Percentiles rank a stretch among this genome's conserved stretches.
Conservation (phyloP, 140 eudicot species). For the Stevia rebaudiana region DNA sequence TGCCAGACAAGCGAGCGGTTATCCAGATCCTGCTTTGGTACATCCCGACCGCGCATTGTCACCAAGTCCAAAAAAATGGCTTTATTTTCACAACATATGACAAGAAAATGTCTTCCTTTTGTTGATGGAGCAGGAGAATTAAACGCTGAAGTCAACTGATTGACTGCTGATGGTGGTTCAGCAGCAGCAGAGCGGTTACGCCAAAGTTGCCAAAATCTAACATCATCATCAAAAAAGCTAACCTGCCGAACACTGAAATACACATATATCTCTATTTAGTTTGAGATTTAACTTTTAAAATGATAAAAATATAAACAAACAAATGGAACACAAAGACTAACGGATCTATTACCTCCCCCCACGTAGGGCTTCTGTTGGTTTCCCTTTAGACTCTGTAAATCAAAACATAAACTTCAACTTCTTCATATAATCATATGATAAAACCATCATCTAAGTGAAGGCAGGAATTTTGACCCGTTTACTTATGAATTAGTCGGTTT, state of each 20-base stretch:
- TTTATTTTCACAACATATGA: slow-evolving; percentile 93
- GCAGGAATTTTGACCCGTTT: background rate
- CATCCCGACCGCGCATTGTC: slow-evolving; percentile 98
- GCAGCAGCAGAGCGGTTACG: slow-evolving; percentile 96
- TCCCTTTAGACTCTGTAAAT: slow-evolving; percentile 70
- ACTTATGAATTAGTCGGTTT: background rate
- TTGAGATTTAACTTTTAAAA: slow-evolving; percentile 30
- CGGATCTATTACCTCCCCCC: slow-evolving; percentile 79
- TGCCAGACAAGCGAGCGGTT: slow-evolving; percentile 88
- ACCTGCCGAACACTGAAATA: slow-evolving; percentile 90
- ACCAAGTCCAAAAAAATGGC: slow-evolving; percentile 92
- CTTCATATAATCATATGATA: slow-evolving; percentile 8
- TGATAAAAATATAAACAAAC: background rate
- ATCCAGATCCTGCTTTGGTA: slow-evolving; percentile 91
- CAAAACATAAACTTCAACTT: slow-evolving; percentile 4
- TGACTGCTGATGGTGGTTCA: slow-evolving; percentile 90
- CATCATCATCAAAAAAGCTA: slow-evolving; percentile 97
- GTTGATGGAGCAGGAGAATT: slow-evolving; percentile 84
- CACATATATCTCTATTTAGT: slow-evolving; percentile 21
- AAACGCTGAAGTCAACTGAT: slow-evolving; percentile 63
- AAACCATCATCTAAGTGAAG: slow-evolving; percentile 12
- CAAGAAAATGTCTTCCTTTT: slow-evolving; percentile 95
- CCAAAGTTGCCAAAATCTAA: slow-evolving; percentile 90
- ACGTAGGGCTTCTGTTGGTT: slow-evolving; percentile 91
- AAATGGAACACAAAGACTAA: background rate